These are phyloP conservation scores for Ceriops decandra DNA, from an alignment of 345 rosid species.

Conservation along the genomic window DNA sequence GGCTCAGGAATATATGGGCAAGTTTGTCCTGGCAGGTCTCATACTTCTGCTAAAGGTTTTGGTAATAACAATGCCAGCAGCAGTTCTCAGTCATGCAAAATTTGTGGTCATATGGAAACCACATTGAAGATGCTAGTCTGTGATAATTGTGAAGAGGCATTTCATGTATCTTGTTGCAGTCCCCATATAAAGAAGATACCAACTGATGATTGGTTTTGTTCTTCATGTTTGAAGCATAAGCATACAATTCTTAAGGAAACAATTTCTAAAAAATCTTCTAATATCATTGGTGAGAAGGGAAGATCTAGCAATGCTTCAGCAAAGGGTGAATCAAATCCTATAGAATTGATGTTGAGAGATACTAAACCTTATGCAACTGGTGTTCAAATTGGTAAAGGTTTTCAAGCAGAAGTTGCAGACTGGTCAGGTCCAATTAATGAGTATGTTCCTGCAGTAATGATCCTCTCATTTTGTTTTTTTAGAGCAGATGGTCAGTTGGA, in stretches of 20 bases:
- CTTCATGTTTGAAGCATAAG: slow-evolving; percentile 62
- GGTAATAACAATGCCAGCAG: slow-evolving; percentile 30
- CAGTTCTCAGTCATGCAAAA: slow-evolving; percentile 52
- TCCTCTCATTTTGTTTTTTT: slow-evolving; percentile 1
- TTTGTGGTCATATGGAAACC: slow-evolving; percentile 50
- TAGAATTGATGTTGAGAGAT: slow-evolving; percentile 53
- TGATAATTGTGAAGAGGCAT: slow-evolving; percentile 80
- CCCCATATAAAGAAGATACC: slow-evolving; percentile 49
- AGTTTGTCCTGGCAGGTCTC: slow-evolving; percentile 17
- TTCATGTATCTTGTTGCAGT: slow-evolving; percentile 72
- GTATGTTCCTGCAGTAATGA: slow-evolving; percentile 38
- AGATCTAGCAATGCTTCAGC: slow-evolving; percentile 37
- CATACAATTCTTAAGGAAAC: slow-evolving; percentile 31
- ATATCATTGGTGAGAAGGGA: slow-evolving; percentile 29
- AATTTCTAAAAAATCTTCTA: slow-evolving; percentile 28
- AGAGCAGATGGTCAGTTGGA: too few relatives aligned
- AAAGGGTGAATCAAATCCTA: slow-evolving; percentile 32
- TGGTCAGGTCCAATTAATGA: slow-evolving; percentile 66
- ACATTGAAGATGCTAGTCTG: slow-evolving; percentile 65
- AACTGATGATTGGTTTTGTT: slow-evolving; percentile 75
- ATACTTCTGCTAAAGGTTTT: slow-evolving; percentile 24
- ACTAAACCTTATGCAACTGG: slow-evolving; percentile 42
- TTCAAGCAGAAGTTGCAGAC: slow-evolving; percentile 86
- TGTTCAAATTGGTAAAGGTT: slow-evolving; percentile 76
- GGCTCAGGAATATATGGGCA: slow-evolving; percentile 33